Conservation (phyloP, 805 yeast genomes). For the Helenozyma rhizophorensis region DNA sequence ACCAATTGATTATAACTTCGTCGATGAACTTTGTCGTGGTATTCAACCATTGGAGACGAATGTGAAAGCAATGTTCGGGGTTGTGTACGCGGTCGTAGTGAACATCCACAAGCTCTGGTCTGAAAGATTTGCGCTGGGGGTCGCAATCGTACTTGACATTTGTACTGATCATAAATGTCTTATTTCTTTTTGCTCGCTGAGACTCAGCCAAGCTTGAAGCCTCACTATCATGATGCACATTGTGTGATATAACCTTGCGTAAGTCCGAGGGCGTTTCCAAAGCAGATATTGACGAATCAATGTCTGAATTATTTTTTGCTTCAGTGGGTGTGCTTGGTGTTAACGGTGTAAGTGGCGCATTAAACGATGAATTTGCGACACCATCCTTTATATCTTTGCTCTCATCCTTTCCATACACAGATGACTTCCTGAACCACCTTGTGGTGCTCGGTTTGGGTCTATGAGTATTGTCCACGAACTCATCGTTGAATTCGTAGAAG, state of each 20-base stretch:
- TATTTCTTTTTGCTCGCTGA: slow-evolving; percentile 18
- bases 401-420: slow-evolving; percentile 2
- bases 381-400: slow-evolving; percentile 1
- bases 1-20: slow-evolving; percentile 71
- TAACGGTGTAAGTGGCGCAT: slow-evolving; percentile 1
- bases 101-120: slow-evolving; percentile 73
- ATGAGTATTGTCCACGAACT: slow-evolving; percentile 39
- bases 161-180: slow-evolving; percentile 59
- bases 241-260: slow-evolving; percentile 10
- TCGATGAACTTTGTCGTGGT: slow-evolving; percentile 76
- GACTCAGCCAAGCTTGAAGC: slow-evolving; percentile 15
- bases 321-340: slow-evolving; percentile 5
- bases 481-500: slow-evolving; percentile 68
- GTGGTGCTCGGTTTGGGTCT: slow-evolving; percentile 13
- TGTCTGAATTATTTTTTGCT: slow-evolving; percentile 24
- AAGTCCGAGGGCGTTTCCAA: slow-evolving; percentile 6
- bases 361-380: no score
- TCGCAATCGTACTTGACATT: slow-evolving; percentile 71
- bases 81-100: slow-evolving; percentile 92
- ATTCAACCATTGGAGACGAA: slow-evolving; percentile 88
- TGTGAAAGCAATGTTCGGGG: slow-evolving; percentile 91
- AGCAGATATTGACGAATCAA: slow-evolving; percentile 21
- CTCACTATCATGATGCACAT: slow-evolving; percentile 14
- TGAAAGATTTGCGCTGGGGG: slow-evolving; percentile 62
- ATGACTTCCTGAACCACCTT: slow-evolving; percentile 32